Evolutionary conservation across 2,329 filamentous ascomycete genomes (phyloP).

Genomic region (Stachybotrys elegans): DNA sequence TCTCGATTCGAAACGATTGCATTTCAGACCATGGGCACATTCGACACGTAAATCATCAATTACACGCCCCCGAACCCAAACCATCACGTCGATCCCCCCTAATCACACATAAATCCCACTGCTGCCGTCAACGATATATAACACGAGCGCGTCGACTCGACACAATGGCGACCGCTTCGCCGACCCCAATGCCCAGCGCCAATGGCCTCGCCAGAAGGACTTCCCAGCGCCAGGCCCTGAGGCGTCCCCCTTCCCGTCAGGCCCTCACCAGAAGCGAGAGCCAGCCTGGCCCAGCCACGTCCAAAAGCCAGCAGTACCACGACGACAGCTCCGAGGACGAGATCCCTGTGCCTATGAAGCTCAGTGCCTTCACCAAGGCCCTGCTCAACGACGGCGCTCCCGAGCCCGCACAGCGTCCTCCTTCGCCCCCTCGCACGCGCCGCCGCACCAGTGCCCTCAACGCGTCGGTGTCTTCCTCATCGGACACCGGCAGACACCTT

Average conservation of each 20-base stretch:
- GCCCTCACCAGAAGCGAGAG: slow-evolving; percentile 40
- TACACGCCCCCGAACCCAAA: slow-evolving; percentile 16
- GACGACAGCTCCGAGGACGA: slow-evolving; percentile 95
- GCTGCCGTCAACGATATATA: too few relatives aligned
- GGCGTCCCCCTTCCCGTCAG: slow-evolving; percentile 43
- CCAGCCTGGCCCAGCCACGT: slow-evolving; percentile 27
- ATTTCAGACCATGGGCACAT: slow-evolving; percentile 30
- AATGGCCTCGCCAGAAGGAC: slow-evolving; percentile 46
- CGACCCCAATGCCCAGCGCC: slow-evolving; percentile 51
- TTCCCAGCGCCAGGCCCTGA: slow-evolving; percentile 51
- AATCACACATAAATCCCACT: too few relatives aligned
- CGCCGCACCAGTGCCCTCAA: slow-evolving; percentile 44
- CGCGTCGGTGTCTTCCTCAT: slow-evolving; percentile 35
- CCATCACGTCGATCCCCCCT: too few relatives aligned
- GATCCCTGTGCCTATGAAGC: slow-evolving; percentile 84
- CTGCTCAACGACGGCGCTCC: slow-evolving; percentile 63
- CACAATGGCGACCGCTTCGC: slow-evolving; percentile 49
- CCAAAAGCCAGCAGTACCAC: slow-evolving; percentile 36
- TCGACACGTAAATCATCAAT: slow-evolving; percentile 35
- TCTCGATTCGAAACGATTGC: slow-evolving; percentile 23
- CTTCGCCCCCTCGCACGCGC: slow-evolving; percentile 43
- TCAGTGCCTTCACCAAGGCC: slow-evolving; percentile 87
- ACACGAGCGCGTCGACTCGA: slow-evolving; percentile 13
- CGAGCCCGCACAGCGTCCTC: slow-evolving; percentile 31
- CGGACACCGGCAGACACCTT: slow-evolving; percentile 39